Base-by-base conservation (phyloP, 2,329 filamentous ascomycete species). In the Geosmithia morbida region DNA sequence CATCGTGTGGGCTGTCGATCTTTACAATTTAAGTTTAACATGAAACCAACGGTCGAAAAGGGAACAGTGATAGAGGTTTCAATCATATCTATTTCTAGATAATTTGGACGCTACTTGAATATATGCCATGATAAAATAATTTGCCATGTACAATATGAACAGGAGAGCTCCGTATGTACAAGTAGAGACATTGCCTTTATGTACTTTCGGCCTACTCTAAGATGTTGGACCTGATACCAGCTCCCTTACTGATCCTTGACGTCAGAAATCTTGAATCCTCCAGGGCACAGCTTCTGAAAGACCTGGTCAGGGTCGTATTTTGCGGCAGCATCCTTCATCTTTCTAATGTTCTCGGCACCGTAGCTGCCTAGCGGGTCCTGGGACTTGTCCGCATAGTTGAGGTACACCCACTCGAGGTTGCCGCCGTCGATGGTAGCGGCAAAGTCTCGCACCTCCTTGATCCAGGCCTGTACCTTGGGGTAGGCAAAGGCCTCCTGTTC, bases 351-450 rank as follows among this genome's bases (percentile, higher is more conserved):
- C 13, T 52, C 52, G 5, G n/a, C 30, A 7, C 55, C 55, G 16
- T 56, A 59, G 18, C 46, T 55, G 7, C 46, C 30, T 13, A 58
- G 45, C 2, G 51, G 49, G 33, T 37, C 48, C 37, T 58, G 54
- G 0, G 48, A 53, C 16, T 43, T 46, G 13, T 56, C 51, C 16
- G 52, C 50, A 37, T 53, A 55, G 45, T 54, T 54, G 44, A 45
- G n/a, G 17, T 45, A 45, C 11, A 8, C 7, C 26, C 26, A 45
- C 13, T 18, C 44, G 30, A 45, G 7, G 20, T 33, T 39, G n/a
- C 26, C 44, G 17, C 47, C 49, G 41, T 46, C 41, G 18, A 49
- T 43, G 3, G 50, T 48, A 11, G 18, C n/a, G 8, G 50, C 48
- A 30, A 50, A 51, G 6, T 47, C 48, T 17, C 46, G 41, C 14